These are phyloP conservation scores for Alternaria sp. DNA, from an alignment of 2,329 filamentous ascomycete genomes.

Conservation along the genomic window DNA sequence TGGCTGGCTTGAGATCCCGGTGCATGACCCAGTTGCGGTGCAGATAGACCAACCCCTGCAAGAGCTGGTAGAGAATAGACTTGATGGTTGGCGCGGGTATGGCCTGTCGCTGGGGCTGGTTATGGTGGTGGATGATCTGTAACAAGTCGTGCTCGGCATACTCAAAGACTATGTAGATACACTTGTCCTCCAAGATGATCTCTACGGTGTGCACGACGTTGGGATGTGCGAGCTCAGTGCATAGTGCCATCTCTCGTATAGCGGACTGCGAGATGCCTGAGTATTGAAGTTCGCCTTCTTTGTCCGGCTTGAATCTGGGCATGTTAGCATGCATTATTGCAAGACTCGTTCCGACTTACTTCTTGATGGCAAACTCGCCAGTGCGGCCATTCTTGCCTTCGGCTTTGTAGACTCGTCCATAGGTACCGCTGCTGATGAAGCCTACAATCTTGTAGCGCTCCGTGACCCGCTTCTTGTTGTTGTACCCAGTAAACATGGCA, in stretches of 20 bases:
- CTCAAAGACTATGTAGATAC: conserved; percentile 99
- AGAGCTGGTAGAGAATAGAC: conserved; percentile 93
- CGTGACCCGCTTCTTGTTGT: conserved; percentile 82
- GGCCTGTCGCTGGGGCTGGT: conserved; percentile 83
- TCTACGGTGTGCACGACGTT: conserved; percentile 93
- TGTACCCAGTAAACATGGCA: conserved; percentile 61
- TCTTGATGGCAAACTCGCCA: conserved; percentile 97
- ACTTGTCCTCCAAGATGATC: conserved; percentile 98
- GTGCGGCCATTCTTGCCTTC: conserved; percentile 75
- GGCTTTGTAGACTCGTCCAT: conserved; percentile 98
- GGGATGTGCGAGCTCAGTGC: conserved; percentile 85
- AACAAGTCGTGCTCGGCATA: conserved; percentile 97
- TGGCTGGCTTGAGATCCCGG: conserved; percentile 95
- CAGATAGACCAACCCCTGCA: conserved; percentile 93
- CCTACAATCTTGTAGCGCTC: conserved; percentile 97
- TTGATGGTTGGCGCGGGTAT: conserved; percentile 91
- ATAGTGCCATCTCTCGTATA: conserved; percentile 96
- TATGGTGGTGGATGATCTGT: conserved; percentile 98
- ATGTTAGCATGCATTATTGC: conserved; percentile 26
- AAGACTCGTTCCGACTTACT: conserved; percentile 63
- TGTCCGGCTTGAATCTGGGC: conserved; percentile 87
- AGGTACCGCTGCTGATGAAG: conserved; percentile 97
- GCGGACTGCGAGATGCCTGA: conserved; percentile 98
- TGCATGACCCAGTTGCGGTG: conserved; percentile 98
- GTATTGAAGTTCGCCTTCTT: conserved; percentile 96